A percentile compares a stretch with the other conserved stretches of the same genome.
phyloP scores from a whole-genome alignment of 805 yeast genomes.

The Lachancea sp. region DNA sequence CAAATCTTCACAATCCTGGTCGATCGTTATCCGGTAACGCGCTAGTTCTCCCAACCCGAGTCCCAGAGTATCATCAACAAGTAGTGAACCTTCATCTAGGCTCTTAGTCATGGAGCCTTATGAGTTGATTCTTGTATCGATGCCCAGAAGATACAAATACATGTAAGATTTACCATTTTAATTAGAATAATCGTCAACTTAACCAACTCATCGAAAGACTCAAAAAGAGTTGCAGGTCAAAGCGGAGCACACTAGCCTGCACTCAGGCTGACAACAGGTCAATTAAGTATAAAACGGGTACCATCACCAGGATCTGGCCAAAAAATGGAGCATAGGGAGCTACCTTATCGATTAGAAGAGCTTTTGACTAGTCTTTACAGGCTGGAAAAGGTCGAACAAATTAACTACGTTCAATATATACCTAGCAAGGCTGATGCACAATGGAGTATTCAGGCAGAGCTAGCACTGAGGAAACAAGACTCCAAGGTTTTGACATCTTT shows the following conservation, averaged over 20 bases:
- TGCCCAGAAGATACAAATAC: too few relatives aligned
- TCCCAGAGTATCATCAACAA: constrained; percentile 19
- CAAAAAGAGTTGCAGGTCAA: not conserved
- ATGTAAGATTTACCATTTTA: too few relatives aligned
- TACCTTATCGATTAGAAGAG: constrained; percentile 23
- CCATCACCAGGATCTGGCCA: not conserved
- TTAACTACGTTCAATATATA: constrained; percentile 31
- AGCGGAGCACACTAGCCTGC: not conserved
- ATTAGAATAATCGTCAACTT: too few relatives aligned
- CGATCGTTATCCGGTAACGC: constrained; percentile 22
- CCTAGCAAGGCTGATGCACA: constrained; percentile 35
- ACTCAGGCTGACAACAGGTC: not conserved
- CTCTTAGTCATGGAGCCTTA: not conserved
- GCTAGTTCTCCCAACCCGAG: constrained; percentile 28
- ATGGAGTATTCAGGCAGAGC: constrained; percentile 38
- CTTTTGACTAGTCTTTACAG: constrained; percentile 27
- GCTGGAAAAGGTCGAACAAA: constrained; percentile 25
- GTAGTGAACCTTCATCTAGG: constrained; percentile 11
- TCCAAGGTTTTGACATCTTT: constrained; percentile 35
- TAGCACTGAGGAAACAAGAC: constrained; percentile 32
- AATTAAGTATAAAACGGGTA: not conserved
- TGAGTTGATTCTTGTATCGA: not conserved
- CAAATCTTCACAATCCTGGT: constrained; percentile 12
- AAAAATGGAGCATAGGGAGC: constrained; percentile 3
- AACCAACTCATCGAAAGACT: not conserved